Base-by-base conservation (phyloP, 257 asterid species). In the Perilla frutescens region DNA sequence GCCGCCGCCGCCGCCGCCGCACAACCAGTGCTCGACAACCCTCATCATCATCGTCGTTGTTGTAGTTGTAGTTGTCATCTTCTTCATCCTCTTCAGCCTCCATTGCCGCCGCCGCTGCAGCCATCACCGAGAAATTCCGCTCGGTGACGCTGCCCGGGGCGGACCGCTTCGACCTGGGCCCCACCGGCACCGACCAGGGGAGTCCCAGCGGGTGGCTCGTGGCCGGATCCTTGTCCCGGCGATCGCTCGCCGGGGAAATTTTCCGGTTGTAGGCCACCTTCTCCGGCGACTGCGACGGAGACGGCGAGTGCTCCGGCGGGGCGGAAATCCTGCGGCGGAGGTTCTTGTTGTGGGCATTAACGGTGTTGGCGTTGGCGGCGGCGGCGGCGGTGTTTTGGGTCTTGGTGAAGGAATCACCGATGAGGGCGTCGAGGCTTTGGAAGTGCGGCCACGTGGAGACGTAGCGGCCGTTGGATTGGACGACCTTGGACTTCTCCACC, bases 371-470 rank as follows among this genome's bases (percentile, higher is more conserved):
- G 50, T 3, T 26, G 47, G 0, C 6, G 36, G 34, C 7, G 43
- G 39, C 4, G 58, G 2, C 7, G 66, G 20, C 11, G 20, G 37
- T 34, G 37, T 34, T 34, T 34, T 32, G 57, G 44, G 53, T 8
- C 54, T 81, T 86, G 62, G 76, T 6, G 68, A 77, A 85, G 70
- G 80, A 65, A 54, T 75, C 87, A 39, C 96, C 96, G 75, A 94
- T 87, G 47, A 94, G 88, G 39, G 86, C 76, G 76, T 91, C 91
- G 50, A 94, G 88, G 79, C 84, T 75, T 5, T 53, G 29, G 79
- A 90, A 94, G 85, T 90, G 93, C 58, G 96, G 82, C 99, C 99
- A 94, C 41, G 91, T 41, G 63, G 96, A 80, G 54, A 67, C 73
- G 85, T 81, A 79, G 59, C 84, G 84, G 66, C 87, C 90, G 80